These are phyloP conservation scores for Anisodus acutangulus DNA, from an alignment of 257 asterid species.

Conservation along the genomic window DNA sequence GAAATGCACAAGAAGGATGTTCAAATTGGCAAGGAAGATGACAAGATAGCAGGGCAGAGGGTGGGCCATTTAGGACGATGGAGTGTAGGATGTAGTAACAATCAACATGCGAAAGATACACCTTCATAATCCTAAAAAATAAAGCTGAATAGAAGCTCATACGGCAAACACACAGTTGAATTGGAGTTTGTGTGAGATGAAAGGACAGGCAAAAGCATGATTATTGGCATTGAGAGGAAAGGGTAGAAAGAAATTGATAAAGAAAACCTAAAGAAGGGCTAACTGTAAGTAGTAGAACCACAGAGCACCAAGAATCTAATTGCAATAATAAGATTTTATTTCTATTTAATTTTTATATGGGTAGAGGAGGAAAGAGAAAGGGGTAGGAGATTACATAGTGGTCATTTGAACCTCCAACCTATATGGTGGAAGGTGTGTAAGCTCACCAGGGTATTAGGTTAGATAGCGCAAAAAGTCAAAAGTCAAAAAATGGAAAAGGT, in stretches of 20 bases:
- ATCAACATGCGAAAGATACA: not conserved
- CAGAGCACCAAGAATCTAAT: not conserved
- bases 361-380: not conserved
- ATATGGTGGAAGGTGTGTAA: not conserved
- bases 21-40: slow-evolving; percentile 7
- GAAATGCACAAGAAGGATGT: not conserved
- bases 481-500: not conserved
- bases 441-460: not conserved
- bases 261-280: slow-evolving; percentile 5
- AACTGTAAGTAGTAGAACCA: not conserved
- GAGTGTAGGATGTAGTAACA: not conserved
- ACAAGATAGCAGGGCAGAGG: not conserved
- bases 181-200: slow-evolving; percentile 21
- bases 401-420: not conserved
- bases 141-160: not conserved
- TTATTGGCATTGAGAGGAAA: slow-evolving; percentile 15
- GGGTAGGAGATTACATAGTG: not conserved
- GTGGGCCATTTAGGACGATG: not conserved
- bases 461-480: not conserved
- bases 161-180: not conserved
- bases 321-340: not conserved
- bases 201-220: slow-evolving; percentile 5
- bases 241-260: not conserved
- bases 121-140: not conserved
- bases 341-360: not conserved